phyloP scores from a whole-genome alignment of 306 rosid species.

The Morella rubra region DNA sequence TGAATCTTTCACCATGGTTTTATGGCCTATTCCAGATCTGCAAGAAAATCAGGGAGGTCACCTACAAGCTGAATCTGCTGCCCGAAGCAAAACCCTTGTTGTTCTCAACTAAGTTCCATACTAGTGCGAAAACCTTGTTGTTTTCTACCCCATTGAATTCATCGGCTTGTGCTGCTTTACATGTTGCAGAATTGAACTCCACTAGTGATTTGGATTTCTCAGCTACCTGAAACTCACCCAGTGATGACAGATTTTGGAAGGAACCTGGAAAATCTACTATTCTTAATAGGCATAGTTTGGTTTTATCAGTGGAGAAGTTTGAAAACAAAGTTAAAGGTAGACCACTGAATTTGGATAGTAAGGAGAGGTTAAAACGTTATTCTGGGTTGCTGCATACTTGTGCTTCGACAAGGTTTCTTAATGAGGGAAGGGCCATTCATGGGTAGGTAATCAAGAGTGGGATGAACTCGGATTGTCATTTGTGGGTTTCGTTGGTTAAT shows the following conservation, averaged over 20 bases:
- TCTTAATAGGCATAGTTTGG: not conserved
- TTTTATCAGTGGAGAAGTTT: not conserved
- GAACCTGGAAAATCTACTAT: not conserved
- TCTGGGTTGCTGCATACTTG: slow-evolving; percentile 34
- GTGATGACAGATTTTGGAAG: slow-evolving; percentile 8
- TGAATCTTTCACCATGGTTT: too few species aligned
- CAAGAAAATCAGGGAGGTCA: too few species aligned
- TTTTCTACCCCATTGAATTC: slow-evolving; percentile 3
- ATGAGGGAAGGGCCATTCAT: slow-evolving; percentile 38
- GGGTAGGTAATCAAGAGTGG: slow-evolving; percentile 30
- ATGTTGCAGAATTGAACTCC: slow-evolving; percentile 3
- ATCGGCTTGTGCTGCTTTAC: slow-evolving; percentile 1
- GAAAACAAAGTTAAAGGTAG: slow-evolving; percentile 7
- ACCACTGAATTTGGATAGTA: slow-evolving; percentile 13
- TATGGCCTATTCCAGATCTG: too few species aligned
- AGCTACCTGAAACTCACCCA: not conserved
- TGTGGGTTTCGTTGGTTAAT: slow-evolving; percentile 31
- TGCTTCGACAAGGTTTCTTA: slow-evolving; percentile 29
- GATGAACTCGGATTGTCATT: slow-evolving; percentile 31
- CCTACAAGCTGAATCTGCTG: too few species aligned
- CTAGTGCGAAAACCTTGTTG: not conserved
- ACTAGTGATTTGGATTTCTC: slow-evolving; percentile 8
- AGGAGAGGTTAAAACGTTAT: slow-evolving; percentile 28
- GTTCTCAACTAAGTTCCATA: slow-evolving; percentile 10
- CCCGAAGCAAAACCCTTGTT: too few species aligned